Evolutionary conservation across 352 stramenopile genomes (phyloP), one percentile per base, ranked within the genome.

Genomic region (Elongisporangium prolatum): DNA sequence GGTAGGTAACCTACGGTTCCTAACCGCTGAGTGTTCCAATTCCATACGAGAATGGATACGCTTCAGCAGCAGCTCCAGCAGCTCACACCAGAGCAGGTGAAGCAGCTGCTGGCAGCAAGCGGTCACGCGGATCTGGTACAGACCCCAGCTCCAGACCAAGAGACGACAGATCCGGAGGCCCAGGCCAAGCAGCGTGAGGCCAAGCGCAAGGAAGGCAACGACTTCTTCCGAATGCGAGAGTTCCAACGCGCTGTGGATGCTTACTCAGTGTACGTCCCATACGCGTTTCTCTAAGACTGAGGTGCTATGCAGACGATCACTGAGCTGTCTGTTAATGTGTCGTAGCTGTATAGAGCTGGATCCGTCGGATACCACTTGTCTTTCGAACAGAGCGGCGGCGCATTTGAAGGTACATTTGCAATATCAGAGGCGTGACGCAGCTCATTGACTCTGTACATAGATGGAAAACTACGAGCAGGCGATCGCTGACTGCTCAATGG

Each of bases 381-480:
- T 78, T n/a, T 87, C 79, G n/a, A 91, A 91, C 56, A 70, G 81
- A 61, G 81, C 81, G 34, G 79, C 79, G 21, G 77, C 75, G 8
- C 74, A 78, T 37, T 60, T 91, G 16, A 88, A 91, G 67, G 80
- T 86, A 40, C 28, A 40, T 3, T 21, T n/a, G 13, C 1, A n/a
- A 1, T 1, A 13, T 44, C 28, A 21, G n/a, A 54, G 18, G 44
- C 24, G 9, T 57, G 49, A 7, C 4, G 37, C n/a, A 21, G 11
- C 20, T 25, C 37, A 0, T 53, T 9, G 2, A 17, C 13, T 48
- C 28, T 57, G 21, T 11, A 47, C 34, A 37, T 48, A 87, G 77
- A 55, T 84, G 4, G 59, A 72, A 3, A 48, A 69, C 14, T 86
- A 73, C 50, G 56, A 77, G 17, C 51, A 60, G 18, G 77, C 74